Conservation (phyloP, 805 yeast genomes). For the Teunomyces lycoperdinae region DNA sequence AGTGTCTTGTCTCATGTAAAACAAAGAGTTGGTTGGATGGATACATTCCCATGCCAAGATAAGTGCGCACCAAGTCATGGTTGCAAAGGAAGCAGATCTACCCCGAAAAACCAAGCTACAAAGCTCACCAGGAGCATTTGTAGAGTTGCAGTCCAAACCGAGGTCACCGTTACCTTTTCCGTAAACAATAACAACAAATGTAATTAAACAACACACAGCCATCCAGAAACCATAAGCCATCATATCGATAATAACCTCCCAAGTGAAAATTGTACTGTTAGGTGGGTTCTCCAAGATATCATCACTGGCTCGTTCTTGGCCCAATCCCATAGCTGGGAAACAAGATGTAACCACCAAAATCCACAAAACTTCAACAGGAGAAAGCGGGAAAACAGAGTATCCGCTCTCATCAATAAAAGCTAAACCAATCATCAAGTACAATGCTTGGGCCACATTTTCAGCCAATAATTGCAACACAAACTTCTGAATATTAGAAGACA, state of each 20-base stretch:
- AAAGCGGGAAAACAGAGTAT: slow-evolving; percentile 75
- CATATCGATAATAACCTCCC: slow-evolving; percentile 69
- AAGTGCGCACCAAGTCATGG: slow-evolving; percentile 85
- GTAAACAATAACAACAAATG: slow-evolving; percentile 65
- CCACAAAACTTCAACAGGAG: slow-evolving; percentile 78
- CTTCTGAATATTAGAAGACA: slow-evolving; percentile 76
- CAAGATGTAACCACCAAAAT: slow-evolving; percentile 75
- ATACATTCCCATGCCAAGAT: slow-evolving; percentile 83
- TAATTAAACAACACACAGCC: slow-evolving; percentile 66
- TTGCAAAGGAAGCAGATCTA: slow-evolving; percentile 73
- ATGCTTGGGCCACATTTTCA: slow-evolving; percentile 63
- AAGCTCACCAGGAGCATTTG: slow-evolving; percentile 26
- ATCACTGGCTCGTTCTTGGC: slow-evolving; percentile 62
- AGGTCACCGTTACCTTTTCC: slow-evolving; percentile 64
- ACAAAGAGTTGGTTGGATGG: slow-evolving; percentile 67
- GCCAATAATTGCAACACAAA: slow-evolving; percentile 72
- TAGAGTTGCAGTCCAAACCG: slow-evolving; percentile 62
- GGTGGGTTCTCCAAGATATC: slow-evolving; percentile 67
- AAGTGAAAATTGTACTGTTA: slow-evolving; percentile 60
- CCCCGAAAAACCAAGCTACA: slow-evolving; percentile 71
- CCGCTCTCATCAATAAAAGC: slow-evolving; percentile 63
- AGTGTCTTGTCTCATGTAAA: slow-evolving; percentile 65
- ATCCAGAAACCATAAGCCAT: slow-evolving; percentile 68
- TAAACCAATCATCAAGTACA: slow-evolving; percentile 67
- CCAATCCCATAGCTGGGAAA: slow-evolving; percentile 83